Conservation (phyloP, 495 filamentous ascomycete genomes). For the Aspergillus carlsbadensis region DNA sequence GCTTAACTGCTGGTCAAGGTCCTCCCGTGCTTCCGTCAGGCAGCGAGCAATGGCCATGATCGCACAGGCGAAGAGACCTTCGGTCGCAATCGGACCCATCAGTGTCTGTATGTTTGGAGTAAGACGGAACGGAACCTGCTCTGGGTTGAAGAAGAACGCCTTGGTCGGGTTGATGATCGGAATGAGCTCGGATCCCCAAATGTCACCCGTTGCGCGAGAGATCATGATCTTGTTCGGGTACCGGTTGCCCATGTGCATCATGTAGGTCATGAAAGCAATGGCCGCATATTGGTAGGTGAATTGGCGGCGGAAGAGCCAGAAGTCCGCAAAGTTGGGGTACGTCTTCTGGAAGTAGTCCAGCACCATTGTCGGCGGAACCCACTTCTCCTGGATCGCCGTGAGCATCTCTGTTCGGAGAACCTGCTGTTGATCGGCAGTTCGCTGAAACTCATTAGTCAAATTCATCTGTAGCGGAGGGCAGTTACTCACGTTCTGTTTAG, state of each 20-base stretch:
- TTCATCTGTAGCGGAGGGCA: neutral
- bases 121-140: slow-evolving; percentile 93
- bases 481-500: slow-evolving; percentile 56
- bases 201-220: slow-evolving; percentile 81
- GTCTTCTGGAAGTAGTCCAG: slow-evolving; percentile 87
- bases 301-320: slow-evolving; percentile 96
- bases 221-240: slow-evolving; percentile 95
- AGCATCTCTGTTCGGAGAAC: slow-evolving; percentile 79
- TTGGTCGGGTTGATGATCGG: slow-evolving; percentile 75
- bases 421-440: slow-evolving; percentile 63
- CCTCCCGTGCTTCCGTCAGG: slow-evolving; percentile 85
- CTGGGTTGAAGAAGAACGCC: slow-evolving; percentile 89
- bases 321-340: slow-evolving; percentile 87
- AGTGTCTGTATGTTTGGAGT: slow-evolving; percentile 94
- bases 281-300: slow-evolving; percentile 97
- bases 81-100: slow-evolving; percentile 91
- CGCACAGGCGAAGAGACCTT: slow-evolving; percentile 88
- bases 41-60: slow-evolving; percentile 96
- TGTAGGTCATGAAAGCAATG: slow-evolving; percentile 97
- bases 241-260: slow-evolving; percentile 91
- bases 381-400: slow-evolving; percentile 85
- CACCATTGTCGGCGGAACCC: slow-evolving; percentile 75
- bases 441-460: slow-evolving; percentile 43
- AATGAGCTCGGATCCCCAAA: slow-evolving; percentile 95
- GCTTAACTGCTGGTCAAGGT: slow-evolving; percentile 87